Base-by-base conservation (phyloP, 208 protist genomes). In the Trypanosoma platydactyli region DNA sequence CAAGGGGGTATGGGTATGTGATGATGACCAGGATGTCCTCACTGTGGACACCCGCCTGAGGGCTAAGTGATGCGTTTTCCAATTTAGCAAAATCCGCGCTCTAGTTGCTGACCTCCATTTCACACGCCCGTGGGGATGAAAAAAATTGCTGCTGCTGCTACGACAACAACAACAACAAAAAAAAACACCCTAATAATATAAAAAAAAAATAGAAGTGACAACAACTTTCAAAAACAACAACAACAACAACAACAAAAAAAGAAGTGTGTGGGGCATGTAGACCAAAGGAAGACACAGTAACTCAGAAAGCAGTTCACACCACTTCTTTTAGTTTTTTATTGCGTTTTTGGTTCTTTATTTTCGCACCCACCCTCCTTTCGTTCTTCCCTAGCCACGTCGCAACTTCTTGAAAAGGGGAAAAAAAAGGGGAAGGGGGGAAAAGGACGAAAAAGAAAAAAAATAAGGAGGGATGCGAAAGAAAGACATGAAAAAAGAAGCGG, bases 1-100 rank as follows among this genome's bases (percentile, higher is more conserved):
- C 73, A 62, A 45, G 13, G 64, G 83, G 44, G 79, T 64, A 65
- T 72, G 76, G 57, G 38, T 83, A 73, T 33, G 83, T 83, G 71
- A 90, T 93, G 55, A 93, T 86, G 57, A 90, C 62, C 5, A 93
- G 76, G 51, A 93, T 75, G 59, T 80, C 78, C 35, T 57, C 51
- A 16, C 57, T 42, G 9, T 29, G 58, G 1, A 48, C 68, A 50
- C 70, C 68, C 22, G 62, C 50, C 68, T 89, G 78, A 3, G 59
- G 42, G 13, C 40, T 50, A 0, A 88, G 49, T 12, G 76, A 35
- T 4, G 7, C 11, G 25, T 57, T 70, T 33, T 29, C 35, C 18
- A 29, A 35, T 40, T n/a, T 41, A 22, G 49, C 4, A 29, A 38
- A 48, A 45, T 53, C 48, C 0, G 35, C 12, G n/a, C 22, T 29